These are phyloP conservation scores for Flammula alnicola DNA, from an alignment of 1,284 basidiomycete species.

Conservation along the genomic window DNA sequence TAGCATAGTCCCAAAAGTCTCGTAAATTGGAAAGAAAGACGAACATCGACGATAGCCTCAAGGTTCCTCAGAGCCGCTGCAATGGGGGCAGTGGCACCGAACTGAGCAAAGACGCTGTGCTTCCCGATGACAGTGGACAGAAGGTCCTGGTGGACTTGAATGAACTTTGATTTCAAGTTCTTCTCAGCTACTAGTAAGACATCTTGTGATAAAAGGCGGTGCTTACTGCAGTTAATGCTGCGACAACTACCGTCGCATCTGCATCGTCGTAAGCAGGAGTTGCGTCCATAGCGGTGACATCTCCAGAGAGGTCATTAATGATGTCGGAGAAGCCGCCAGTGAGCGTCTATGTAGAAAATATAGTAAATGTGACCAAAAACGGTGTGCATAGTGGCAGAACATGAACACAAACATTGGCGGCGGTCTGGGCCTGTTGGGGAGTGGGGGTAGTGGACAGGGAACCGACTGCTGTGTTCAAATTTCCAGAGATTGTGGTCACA, in stretches of 20 bases:
- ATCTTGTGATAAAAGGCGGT: background rate
- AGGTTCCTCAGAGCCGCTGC: background rate
- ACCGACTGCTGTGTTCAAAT: background rate
- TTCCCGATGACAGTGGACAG: conserved; percentile 7
- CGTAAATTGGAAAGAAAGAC: background rate
- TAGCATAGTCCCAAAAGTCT: background rate
- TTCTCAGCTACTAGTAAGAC: background rate
- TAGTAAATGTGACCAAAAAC: background rate
- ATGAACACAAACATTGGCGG: background rate
- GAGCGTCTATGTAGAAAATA: background rate
- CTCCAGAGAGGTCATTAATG: background rate
- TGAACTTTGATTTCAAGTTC: background rate
- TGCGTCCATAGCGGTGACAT: background rate
- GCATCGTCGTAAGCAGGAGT: conserved; percentile 2
- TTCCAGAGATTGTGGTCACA: background rate
- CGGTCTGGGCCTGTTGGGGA: background rate
- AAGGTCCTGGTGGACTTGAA: background rate
- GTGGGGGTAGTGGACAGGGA: background rate
- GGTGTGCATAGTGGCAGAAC: background rate
- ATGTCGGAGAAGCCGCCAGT: background rate
- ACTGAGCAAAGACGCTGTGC: conserved; percentile 5
- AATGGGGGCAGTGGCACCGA: conserved; percentile 4
- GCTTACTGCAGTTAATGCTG: conserved; percentile 1
- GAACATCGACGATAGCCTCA: conserved; percentile 6
- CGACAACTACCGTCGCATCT: background rate